Evolutionary conservation across 495 filamentous ascomycete species (phyloP).

Genomic region (Penicillium ucsense): DNA sequence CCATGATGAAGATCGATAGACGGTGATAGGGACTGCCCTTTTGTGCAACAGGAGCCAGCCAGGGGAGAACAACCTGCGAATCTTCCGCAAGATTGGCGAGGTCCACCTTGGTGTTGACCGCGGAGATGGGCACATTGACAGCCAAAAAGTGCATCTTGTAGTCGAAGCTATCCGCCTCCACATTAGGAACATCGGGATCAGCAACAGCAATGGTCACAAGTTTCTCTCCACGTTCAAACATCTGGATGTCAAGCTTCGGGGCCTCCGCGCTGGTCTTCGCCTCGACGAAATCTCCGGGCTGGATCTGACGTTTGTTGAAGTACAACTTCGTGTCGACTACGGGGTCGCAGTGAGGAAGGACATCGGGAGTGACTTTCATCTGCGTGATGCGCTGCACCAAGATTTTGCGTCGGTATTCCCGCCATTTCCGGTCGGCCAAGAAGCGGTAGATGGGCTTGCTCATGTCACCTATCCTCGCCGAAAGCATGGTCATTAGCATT

Average conservation of each 20-base stretch:
- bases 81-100: constrained; percentile 42
- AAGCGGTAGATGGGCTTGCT: constrained; percentile 92
- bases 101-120: constrained; percentile 41
- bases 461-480: constrained; percentile 67
- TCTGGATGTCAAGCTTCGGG: constrained; percentile 70
- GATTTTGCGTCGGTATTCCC: constrained; percentile 61
- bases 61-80: constrained; percentile 61
- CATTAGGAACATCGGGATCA: constrained; percentile 81
- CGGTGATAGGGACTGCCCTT: constrained; percentile 90
- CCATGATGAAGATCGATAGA: constrained; percentile 68
- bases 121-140: constrained; percentile 51
- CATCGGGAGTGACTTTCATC: constrained; percentile 84
- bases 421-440: constrained; percentile 82
- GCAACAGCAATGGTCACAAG: constrained; percentile 77
- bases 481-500: constrained; percentile 2
- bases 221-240: constrained; percentile 71
- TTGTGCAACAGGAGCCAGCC: constrained; percentile 77
- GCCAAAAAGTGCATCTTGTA: constrained; percentile 82
- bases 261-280: constrained; percentile 56
- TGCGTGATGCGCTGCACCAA: constrained; percentile 81
- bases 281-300: constrained; percentile 70
- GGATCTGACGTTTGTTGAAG: constrained; percentile 57
- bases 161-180: constrained; percentile 65
- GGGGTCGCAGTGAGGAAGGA: constrained; percentile 78
- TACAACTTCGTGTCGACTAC: constrained; percentile 65